Evolutionary conservation across 257 asterid genomes (phyloP), one percentile per base, ranked within the genome.

Genomic region (Thymus mandschuricus): DNA sequence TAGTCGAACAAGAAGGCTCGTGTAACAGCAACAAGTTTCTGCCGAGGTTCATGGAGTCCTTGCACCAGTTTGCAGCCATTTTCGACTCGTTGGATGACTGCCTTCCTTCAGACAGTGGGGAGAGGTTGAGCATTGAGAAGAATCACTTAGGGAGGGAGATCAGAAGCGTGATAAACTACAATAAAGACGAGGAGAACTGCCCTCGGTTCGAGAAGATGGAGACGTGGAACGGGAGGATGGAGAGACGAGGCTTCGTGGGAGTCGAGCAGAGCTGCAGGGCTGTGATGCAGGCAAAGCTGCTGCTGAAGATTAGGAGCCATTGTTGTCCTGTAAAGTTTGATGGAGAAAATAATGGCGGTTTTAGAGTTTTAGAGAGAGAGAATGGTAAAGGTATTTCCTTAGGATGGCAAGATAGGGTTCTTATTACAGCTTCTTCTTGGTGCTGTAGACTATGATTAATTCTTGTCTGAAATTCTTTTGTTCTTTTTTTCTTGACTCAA

Each of bases 401-500:
- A 29, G 96, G 94, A 55, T 92, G 98, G 98, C 98, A 92, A 80
- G 86, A 92, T 33, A 90, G 94, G 83, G 41, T 83, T 66, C 86
- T 92, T 35, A 67, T 92, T 21, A 86, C 96, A 38, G 94, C 83
- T 50, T 90, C 98, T 81, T 86, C 95, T 64, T 92, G 98, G 98
- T 79, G 69, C 13, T 82, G 82, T 85, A 51, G 3, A 60, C 62
- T 60, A 27, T 51, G 50, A 70, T 65, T 3, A 9, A 41, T 13
- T 29, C 38, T 57, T 60, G 56, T 3, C 56, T 49, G 46, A 44
- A 21, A 59, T 66, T 66, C 74, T 67, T 59, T 65, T 30, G 50
- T 54, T 68, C 10, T 51, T 66, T 72, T 28, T 7, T 43, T 10
- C 21, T 51, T 30, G 1, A 60, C 59, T 54, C 33, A 15, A 27